Evolutionary conservation across 345 rosid genomes (phyloP).

Genomic region (Brassica carinata): DNA sequence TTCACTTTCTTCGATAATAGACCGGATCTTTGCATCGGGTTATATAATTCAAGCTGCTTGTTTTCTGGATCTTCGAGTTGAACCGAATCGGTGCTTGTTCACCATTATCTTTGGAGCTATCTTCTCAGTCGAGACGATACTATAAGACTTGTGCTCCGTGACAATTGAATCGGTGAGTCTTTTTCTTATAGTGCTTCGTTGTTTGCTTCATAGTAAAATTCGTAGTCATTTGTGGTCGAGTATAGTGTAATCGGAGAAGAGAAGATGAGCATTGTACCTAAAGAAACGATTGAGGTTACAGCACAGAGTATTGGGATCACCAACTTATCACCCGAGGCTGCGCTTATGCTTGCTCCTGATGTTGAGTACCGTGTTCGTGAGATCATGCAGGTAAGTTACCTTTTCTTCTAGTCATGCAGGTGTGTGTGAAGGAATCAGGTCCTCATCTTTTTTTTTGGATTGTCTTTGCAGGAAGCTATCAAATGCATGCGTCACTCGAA

Average conservation of each 20-base stretch:
- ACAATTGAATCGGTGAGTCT: slow-evolving; percentile 1
- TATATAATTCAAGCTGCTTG: background rate
- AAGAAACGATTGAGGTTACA: slow-evolving; percentile 85
- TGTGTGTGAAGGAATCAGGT: slow-evolving; percentile 3
- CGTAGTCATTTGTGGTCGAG: background rate
- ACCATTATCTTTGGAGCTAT: slow-evolving; percentile 1
- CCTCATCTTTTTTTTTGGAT: slow-evolving; percentile 25
- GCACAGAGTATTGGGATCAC: slow-evolving; percentile 88
- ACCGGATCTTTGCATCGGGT: too few species aligned
- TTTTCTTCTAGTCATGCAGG: background rate
- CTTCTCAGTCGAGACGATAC: background rate
- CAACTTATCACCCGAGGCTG: slow-evolving; percentile 70
- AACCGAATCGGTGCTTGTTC: background rate
- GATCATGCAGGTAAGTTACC: slow-evolving; percentile 72
- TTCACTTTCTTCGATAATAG: background rate
- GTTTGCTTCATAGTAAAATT: slow-evolving; percentile 7
- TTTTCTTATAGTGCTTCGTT: background rate
- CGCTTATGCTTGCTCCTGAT: slow-evolving; percentile 87
- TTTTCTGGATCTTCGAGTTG: background rate
- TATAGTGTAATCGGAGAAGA: slow-evolving; percentile 1
- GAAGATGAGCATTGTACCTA: slow-evolving; percentile 80
- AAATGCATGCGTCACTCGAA: slow-evolving; percentile 96
- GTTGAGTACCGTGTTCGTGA: slow-evolving; percentile 93
- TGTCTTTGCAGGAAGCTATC: slow-evolving; percentile 69
- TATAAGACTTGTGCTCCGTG: background rate